phyloP scores from a whole-genome alignment of 2,329 filamentous ascomycete genomes.

The Trichoderma atrobrunneum region DNA sequence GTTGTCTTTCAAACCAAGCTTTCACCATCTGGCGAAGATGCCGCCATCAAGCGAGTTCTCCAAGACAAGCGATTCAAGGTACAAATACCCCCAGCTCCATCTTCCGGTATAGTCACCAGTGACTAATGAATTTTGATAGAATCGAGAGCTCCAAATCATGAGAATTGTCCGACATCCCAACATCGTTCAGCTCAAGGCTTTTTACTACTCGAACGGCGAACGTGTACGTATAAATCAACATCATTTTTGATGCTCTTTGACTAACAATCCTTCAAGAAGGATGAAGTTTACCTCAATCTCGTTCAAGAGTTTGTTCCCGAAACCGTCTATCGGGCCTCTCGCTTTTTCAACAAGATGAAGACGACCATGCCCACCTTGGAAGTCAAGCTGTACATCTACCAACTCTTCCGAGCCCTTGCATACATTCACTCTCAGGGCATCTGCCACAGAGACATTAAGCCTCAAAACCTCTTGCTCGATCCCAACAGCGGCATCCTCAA shows the following conservation, averaged over 20 bases:
- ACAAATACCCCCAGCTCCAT: conserved; percentile 19
- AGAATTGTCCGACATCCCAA: conserved; percentile 98
- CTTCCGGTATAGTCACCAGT: neutral
- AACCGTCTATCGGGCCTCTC: conserved; percentile 95
- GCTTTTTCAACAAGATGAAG: conserved; percentile 99
- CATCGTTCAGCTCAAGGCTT: conserved; percentile 97
- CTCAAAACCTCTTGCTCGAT: conserved; percentile 93
- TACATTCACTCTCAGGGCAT: conserved; percentile 99
- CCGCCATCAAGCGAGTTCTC: conserved; percentile 96
- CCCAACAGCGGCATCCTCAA: conserved; percentile 89
- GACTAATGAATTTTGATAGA: conserved; percentile 58
- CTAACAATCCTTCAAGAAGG: conserved; percentile 60
- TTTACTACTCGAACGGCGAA: conserved; percentile 99
- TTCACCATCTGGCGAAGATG: conserved; percentile 95
- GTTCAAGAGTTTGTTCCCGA: conserved; percentile 98
- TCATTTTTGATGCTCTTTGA: neutral
- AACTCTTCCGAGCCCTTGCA: conserved; percentile 95
- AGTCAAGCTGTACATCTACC: conserved; percentile 99
- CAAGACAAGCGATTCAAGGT: conserved; percentile 99
- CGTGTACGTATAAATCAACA: conserved; percentile 58
- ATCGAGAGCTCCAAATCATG: conserved; percentile 99
- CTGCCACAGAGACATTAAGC: conserved; percentile 98
- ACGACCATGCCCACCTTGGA: conserved; percentile 98
- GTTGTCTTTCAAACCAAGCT: conserved; percentile 99
- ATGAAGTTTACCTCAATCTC: conserved; percentile 97